Base-by-base conservation (phyloP, 2,329 filamentous ascomycete species). In the Phaeoacremonium minimum region DNA sequence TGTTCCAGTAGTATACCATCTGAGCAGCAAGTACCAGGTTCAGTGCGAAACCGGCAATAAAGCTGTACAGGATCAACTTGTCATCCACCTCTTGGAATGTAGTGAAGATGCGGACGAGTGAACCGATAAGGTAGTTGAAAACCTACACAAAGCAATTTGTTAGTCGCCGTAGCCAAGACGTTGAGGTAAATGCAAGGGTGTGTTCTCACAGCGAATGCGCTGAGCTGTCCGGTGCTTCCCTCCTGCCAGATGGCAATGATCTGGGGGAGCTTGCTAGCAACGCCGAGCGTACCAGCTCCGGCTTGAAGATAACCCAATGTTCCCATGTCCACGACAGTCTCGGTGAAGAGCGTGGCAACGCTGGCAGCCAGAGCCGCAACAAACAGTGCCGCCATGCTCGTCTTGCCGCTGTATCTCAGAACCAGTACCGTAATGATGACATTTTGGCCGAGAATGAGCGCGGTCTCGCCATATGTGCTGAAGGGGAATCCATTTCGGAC, bases 1-100 rank as follows among this genome's bases (percentile, higher is more conserved):
- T 66, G 54, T 96, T 95, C 93, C 93, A 98, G 72, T 97, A 97
- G 66, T 90, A 95, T 18, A 95, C 57, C 85, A 98, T 93, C 69
- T 98, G 93, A 28, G 75, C 65, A 12, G 90, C 90, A 40, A 98
- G 73, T 38, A 98, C 75, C 40, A 82, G 72, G 63, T 98, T 98
- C 50, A 98, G 77, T n/a, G 72, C 66, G 59, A 96, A 96, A 18
- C 89, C 93, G 7, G 89, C 87, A 37, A 97, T 67, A 71, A 95
- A 97, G 34, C 90, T 86, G 66, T 95, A 97, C 17, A 98, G 76
- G 52, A 98, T 97, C 41, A 97, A 74, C 65, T 90, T 90, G 64
- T 98, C 93, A 60, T 95, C 86, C 42, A 98, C 93, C 70, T 98
- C 93, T 57, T 97, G 90, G 40, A 98, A 71, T 7, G 94, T 98